Evolutionary conservation across 2,329 filamentous ascomycete genomes (phyloP).

Genomic region (Sporothrix inflata): DNA sequence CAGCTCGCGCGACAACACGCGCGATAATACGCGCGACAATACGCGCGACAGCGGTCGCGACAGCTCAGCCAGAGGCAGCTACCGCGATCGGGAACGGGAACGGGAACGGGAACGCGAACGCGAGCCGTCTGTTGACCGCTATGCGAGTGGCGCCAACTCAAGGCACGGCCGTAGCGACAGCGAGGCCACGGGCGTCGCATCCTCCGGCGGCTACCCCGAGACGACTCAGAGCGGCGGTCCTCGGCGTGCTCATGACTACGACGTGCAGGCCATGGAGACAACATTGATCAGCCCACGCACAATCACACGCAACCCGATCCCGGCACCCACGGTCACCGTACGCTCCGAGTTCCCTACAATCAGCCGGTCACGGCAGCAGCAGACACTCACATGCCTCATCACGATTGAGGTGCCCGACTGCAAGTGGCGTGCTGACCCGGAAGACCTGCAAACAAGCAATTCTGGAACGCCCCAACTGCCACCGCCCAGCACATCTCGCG

Average conservation of each 20-base stretch:
- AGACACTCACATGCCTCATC: slow-evolving; percentile 89
- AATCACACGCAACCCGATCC: slow-evolving; percentile 81
- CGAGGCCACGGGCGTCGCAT: slow-evolving; percentile 71
- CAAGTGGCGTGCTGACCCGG: slow-evolving; percentile 84
- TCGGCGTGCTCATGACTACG: slow-evolving; percentile 84
- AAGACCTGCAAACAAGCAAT: slow-evolving; percentile 68
- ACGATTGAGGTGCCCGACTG: slow-evolving; percentile 92
- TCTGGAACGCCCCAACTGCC: slow-evolving; percentile 45
- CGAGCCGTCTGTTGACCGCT: slow-evolving; percentile 53
- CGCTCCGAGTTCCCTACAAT: slow-evolving; percentile 96
- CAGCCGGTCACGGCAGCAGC: slow-evolving; percentile 87
- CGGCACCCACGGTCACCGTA: slow-evolving; percentile 87
- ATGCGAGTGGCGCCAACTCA: slow-evolving; percentile 42
- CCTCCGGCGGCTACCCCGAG: slow-evolving; percentile 79
- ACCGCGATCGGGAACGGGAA: slow-evolving; percentile 44
- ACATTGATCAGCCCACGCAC: slow-evolving; percentile 73
- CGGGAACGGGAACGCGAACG: neutral
- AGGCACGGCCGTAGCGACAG: slow-evolving; percentile 78
- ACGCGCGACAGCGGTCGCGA: slow-evolving; percentile 41
- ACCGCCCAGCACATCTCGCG: slow-evolving; percentile 34
- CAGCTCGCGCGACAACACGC: neutral
- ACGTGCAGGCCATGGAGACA: slow-evolving; percentile 94
- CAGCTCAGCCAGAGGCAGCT: slow-evolving; percentile 44
- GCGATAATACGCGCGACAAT: slow-evolving; percentile 23
- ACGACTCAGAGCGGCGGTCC: slow-evolving; percentile 68